Percentiles rank a stretch among this genome's conserved stretches.
Evolutionary conservation across 805 yeast genomes (phyloP).

Genomic region (Metschnikowia cerradonensis): DNA sequence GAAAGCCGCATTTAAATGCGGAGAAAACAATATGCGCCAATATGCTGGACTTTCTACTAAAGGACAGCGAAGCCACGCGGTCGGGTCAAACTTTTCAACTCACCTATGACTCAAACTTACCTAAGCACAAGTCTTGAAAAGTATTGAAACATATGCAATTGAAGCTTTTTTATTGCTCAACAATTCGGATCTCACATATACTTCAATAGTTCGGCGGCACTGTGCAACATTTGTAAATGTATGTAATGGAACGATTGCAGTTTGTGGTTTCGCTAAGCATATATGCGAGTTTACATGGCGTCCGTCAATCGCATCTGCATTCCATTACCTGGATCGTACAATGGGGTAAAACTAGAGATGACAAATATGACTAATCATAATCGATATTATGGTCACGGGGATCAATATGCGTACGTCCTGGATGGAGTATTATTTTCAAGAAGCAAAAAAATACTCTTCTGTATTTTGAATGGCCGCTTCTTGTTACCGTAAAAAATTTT

Average conservation of each 20-base stretch:
- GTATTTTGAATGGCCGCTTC: not conserved
- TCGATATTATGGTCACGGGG: not conserved
- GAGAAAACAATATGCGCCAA: not conserved
- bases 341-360: not conserved
- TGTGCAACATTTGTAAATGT: not conserved
- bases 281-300: not conserved
- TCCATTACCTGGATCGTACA: not conserved
- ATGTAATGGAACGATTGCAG: not conserved
- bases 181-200: not conserved
- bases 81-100: not conserved
- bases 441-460: not conserved
- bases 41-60: not conserved
- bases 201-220: not conserved
- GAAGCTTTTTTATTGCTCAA: not conserved
- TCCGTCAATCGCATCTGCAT: not conserved
- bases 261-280: not conserved
- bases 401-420: not conserved
- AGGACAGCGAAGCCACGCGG: slow-evolving; percentile 1
- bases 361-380: not conserved
- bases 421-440: not conserved
- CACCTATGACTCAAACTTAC: not conserved
- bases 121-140: not conserved
- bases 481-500: not conserved
- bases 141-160: not conserved
- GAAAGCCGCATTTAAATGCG: not conserved